phyloP scores from a whole-genome alignment of 2,329 filamentous ascomycete genomes.

The Pestalotiopsis fici region DNA sequence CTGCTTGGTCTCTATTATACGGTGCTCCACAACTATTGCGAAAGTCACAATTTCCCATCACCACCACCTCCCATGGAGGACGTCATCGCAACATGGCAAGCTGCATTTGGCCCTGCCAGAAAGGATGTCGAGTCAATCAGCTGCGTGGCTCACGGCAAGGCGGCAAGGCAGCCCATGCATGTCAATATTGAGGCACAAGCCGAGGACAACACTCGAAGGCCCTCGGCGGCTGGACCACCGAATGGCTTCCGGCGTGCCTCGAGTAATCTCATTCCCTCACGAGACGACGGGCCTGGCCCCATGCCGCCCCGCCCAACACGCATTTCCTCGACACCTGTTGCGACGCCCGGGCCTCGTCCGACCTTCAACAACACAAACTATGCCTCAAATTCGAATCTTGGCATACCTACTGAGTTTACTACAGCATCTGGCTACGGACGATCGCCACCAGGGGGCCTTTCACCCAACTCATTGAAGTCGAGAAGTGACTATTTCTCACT shows the following conservation, averaged over 20 bases:
- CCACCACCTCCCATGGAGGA: constrained; percentile 73
- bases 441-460: constrained; percentile 20
- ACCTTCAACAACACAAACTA: constrained; percentile 23
- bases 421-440: constrained; percentile 40
- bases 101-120: constrained; percentile 63
- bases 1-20: constrained; percentile 80
- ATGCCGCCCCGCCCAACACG: constrained; percentile 33
- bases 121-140: constrained; percentile 66
- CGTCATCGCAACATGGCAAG: constrained; percentile 67
- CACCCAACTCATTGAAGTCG: constrained; percentile 26
- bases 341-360: constrained; percentile 22
- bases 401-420: constrained; percentile 45
- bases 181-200: constrained; percentile 30
- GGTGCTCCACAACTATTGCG: constrained; percentile 71
- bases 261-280: constrained; percentile 42
- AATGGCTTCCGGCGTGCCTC: constrained; percentile 40
- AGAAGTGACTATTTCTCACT: constrained; percentile 32
- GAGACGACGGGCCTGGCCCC: constrained; percentile 19
- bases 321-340: constrained; percentile 33
- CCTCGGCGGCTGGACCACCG: constrained; percentile 24
- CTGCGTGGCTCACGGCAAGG: constrained; percentile 68
- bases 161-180: constrained; percentile 52
- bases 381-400: constrained; percentile 25
- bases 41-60: constrained; percentile 68
- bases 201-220: constrained; percentile 21